Evolutionary conservation across 257 asterid species (phyloP), one percentile per base, ranked within the genome.

Genomic region (Oldenlandia corymbosa): DNA sequence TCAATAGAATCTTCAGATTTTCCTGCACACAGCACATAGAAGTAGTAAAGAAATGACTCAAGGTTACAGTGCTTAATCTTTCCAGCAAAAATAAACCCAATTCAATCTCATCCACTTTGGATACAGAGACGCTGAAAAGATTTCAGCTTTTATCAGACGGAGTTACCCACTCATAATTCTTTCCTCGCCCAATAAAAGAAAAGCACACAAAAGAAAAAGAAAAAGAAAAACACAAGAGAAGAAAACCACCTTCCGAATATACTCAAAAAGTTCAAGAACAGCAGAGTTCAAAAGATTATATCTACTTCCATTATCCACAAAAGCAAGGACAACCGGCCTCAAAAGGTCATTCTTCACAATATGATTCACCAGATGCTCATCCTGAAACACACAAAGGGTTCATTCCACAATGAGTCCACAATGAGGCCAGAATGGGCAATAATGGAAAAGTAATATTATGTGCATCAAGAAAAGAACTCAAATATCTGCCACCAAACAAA

Each of bases 231-330:
- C 6, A 26, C 59, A 68, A 74, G 68, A 74, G 68, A 41, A 45
- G 49, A 77, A 30, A 51, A 56, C 43, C 68, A 93, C 99, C 99
- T 93, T 87, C 27, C 91, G 78, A 59, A 93, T 81, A 72, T 75
- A 83, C 65, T 93, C 99, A 43, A 93, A 78, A 68, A 93, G 92
- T 51, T 93, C 99, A 45, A 93, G 91, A 71, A 93, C 82, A 12
- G 94, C 94, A 59, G 99, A 93, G 79, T 93, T 90, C 75, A 93
- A 82, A 74, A 93, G 96, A 83, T 93, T 93, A 75, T 93, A 90
- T 34, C 97, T 95, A 78, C 71, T 73, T 52, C 99, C 97, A 64
- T 93, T 93, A 32, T 83, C 90, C 73, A 93, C 83, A 73, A 93
- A 93, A 37, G 77, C 91, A 57, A 85, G 96, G 45, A 93, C 74